These are phyloP conservation scores for Pichia rugopelliculosa DNA, from an alignment of 805 yeast species.

Conservation along the genomic window DNA sequence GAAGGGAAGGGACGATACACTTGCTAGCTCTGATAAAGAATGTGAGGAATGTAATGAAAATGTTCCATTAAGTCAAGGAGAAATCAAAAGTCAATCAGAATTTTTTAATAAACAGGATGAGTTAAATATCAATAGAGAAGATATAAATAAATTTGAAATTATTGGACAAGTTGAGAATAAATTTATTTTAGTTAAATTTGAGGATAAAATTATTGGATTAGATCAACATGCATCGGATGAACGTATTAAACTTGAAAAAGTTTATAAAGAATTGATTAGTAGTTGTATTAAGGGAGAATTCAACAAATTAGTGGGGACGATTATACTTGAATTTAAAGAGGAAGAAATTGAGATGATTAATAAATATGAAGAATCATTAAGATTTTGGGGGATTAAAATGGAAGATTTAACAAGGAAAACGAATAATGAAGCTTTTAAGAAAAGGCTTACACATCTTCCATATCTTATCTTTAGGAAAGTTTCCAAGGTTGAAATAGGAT, in stretches of 20 bases:
- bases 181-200: conserved; percentile 44
- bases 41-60: neutral
- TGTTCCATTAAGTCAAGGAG: conserved; percentile 3
- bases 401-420: neutral
- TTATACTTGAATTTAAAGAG: conserved; percentile 19
- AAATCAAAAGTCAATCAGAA: conserved; percentile 1
- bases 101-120: conserved; percentile 1
- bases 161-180: conserved; percentile 57
- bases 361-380: conserved; percentile 25
- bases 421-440: neutral
- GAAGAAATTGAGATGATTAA: conserved; percentile 30
- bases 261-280: conserved; percentile 33
- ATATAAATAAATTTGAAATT: conserved; percentile 25
- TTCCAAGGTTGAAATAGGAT: conserved; percentile 18
- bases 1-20: too few relatives aligned
- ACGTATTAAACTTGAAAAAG: conserved; percentile 51
- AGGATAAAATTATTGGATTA: conserved; percentile 29
- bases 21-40: too few relatives aligned
- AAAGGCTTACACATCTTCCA: conserved; percentile 38
- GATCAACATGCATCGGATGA: conserved; percentile 91
- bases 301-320: conserved; percentile 7
- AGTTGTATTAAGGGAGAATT: neutral
- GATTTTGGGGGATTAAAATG: conserved; percentile 38
- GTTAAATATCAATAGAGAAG: conserved; percentile 9
- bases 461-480: conserved; percentile 26